phyloP scores from a whole-genome alignment of 106 monocot genomes.

The Allium sativum region DNA sequence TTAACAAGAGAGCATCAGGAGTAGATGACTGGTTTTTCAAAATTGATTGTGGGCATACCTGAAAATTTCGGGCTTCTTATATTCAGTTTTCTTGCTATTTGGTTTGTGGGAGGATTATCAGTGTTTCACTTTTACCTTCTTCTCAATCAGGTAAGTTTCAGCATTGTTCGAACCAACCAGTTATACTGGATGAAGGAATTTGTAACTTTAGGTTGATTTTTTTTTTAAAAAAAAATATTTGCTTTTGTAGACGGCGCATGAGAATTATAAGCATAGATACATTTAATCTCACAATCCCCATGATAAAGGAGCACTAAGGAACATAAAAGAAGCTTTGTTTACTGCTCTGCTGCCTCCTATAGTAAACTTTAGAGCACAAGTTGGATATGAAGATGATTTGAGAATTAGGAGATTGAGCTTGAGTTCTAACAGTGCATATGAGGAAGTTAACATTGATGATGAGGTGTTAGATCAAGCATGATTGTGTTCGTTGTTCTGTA shows the following conservation, averaged over 20 bases:
- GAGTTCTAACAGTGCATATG: no score
- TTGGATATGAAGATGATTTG: slow-evolving; percentile 6
- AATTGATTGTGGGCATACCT: slow-evolving; percentile 16
- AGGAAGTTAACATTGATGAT: no score
- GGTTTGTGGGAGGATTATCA: slow-evolving; percentile 21
- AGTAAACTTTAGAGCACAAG: slow-evolving; percentile 31
- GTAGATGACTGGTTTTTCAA: slow-evolving; percentile 3
- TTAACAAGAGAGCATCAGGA: slow-evolving; percentile 7
- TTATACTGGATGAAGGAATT: no score
- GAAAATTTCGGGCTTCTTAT: slow-evolving; percentile 31
- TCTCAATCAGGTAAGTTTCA: slow-evolving; percentile 36
- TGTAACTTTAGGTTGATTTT: no score
- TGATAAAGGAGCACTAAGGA: slow-evolving; percentile 35
- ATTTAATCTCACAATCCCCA: slow-evolving; percentile 28
- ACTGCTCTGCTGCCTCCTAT: slow-evolving; percentile 29
- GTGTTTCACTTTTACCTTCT: slow-evolving; percentile 49
- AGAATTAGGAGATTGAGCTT: no score
- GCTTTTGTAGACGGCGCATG: slow-evolving; percentile 28
- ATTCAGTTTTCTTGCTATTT: slow-evolving; percentile 37
- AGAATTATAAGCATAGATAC: slow-evolving; percentile 37
- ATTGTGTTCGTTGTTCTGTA: no score
- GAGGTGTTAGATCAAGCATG: no score
- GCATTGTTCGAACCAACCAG: no score
- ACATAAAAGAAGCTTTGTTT: slow-evolving; percentile 45
- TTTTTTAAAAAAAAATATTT: no score